These are phyloP conservation scores for Westerdykella aurantiaca DNA, from an alignment of 2,329 filamentous ascomycete species.

Conservation along the genomic window DNA sequence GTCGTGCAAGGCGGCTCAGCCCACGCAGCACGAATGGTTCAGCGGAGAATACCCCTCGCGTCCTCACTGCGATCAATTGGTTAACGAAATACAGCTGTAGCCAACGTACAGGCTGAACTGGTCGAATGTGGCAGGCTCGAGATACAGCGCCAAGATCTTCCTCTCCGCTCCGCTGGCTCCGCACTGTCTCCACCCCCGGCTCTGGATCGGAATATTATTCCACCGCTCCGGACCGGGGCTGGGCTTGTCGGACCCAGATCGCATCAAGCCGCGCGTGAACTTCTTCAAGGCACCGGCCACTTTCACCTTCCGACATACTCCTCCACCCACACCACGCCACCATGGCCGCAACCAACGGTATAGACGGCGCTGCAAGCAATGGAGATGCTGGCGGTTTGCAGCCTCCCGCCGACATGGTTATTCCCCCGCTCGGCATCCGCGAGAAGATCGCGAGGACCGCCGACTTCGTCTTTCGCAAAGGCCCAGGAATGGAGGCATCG, in stretches of 20 bases:
- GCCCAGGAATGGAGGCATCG: conserved; percentile 67
- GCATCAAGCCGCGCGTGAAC: conserved; percentile 1
- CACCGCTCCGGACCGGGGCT: no score
- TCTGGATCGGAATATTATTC: no score
- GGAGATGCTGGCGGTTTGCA: conserved; percentile 42
- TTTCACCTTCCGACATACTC: conserved; percentile 2
- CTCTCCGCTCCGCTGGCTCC: not conserved
- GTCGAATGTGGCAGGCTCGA: no score
- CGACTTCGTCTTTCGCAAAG: conserved; percentile 73
- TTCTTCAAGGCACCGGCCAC: conserved; percentile 4
- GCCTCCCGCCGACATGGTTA: conserved; percentile 73
- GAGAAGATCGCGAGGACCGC: conserved; percentile 87
- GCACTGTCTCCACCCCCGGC: no score
- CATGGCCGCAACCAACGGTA: conserved; percentile 30
- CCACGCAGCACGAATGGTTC: no score
- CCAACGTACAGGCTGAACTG: no score
- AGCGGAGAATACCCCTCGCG: no score
- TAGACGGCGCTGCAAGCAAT: conserved; percentile 9
- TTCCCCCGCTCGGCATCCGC: conserved; percentile 81
- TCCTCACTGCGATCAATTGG: no score
- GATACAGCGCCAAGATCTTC: conserved; percentile 4
- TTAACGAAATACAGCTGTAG: no score
- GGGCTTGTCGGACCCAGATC: not conserved
- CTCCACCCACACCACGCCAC: conserved; percentile 1
- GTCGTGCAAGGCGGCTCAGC: not conserved